Conservation (phyloP, 1,284 basidiomycete genomes). For the Inonotus hispidus region DNA sequence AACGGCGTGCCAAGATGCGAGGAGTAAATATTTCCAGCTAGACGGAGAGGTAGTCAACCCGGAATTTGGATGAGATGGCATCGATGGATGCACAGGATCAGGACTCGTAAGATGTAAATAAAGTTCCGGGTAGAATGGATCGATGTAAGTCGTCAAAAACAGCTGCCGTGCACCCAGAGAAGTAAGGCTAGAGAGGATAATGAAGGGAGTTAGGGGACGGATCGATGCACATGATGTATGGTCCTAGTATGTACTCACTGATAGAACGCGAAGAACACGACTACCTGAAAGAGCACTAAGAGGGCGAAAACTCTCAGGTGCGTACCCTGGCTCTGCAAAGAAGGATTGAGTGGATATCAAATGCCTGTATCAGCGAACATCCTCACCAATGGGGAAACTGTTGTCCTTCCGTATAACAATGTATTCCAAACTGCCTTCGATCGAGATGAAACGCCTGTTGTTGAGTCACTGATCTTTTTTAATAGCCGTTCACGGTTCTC, state of each 20-base stretch:
- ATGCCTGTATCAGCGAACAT: not conserved
- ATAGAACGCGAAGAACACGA: conserved; percentile 12
- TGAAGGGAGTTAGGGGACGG: not conserved
- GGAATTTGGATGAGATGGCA: conserved; percentile 21
- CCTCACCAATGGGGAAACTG: not conserved
- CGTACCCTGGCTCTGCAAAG: not conserved
- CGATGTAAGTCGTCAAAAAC: conserved; percentile 61
- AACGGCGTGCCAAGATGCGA: conserved; percentile 3
- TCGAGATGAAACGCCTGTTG: conserved; percentile 1
- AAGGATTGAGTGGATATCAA: not conserved
- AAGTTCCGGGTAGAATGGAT: conserved; percentile 66
- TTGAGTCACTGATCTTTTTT: not conserved
- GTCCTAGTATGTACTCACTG: conserved; percentile 4
- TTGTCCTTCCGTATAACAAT: not conserved
- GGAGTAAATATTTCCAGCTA: conserved; percentile 4
- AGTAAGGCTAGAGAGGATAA: conserved; percentile 30
- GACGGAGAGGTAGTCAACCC: not conserved
- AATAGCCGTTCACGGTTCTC: conserved; percentile 14
- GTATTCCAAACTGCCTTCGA: not conserved
- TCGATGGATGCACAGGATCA: conserved; percentile 34
- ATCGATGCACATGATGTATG: not conserved
- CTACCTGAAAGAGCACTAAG: conserved; percentile 4
- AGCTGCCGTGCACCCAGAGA: conserved; percentile 36
- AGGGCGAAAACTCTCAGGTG: conserved; percentile 1
- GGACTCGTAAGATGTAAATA: conserved; percentile 48